Conservation (phyloP, 2,329 filamentous ascomycete species). For the Neofusicoccum laricinum region DNA sequence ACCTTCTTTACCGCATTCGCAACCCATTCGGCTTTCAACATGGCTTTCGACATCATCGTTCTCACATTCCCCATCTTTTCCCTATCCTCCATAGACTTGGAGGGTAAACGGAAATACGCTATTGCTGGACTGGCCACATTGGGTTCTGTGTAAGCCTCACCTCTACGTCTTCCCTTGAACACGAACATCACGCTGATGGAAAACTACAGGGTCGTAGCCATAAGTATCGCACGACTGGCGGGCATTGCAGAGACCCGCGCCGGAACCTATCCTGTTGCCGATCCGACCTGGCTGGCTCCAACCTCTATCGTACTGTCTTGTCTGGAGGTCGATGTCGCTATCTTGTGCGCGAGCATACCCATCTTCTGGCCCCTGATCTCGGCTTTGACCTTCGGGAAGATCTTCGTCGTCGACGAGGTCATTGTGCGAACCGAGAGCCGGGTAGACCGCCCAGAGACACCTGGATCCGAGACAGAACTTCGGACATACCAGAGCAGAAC, state of each 20-base stretch:
- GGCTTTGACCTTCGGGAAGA: conserved; percentile 31
- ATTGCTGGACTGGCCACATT: conserved; percentile 18
- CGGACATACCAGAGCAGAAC: not conserved
- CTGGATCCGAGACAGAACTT: conserved; percentile 13
- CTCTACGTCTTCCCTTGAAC: not conserved
- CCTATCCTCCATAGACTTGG: conserved; percentile 28
- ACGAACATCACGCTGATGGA: not conserved
- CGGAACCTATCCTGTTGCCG: conserved; percentile 30
- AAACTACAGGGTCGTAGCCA: conserved; percentile 24
- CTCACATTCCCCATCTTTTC: conserved; percentile 31
- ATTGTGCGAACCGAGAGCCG: conserved; percentile 30
- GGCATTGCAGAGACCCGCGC: conserved; percentile 28
- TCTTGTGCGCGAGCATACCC: conserved; percentile 35
- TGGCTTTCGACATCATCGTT: conserved; percentile 32
- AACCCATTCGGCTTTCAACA: conserved; percentile 31
- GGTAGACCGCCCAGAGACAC: not conserved
- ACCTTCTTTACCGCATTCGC: conserved; percentile 29
- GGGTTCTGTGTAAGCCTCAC: conserved; percentile 30
- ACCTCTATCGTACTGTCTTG: conserved; percentile 30
- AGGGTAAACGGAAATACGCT: conserved; percentile 30
- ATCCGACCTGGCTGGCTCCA: conserved; percentile 31
- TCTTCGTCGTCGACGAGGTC: conserved; percentile 39
- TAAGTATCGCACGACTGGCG: conserved; percentile 31
- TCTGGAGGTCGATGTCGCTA: conserved; percentile 38
- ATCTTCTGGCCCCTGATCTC: conserved; percentile 38